Conservation (phyloP, 2,329 filamentous ascomycete genomes). For the Ascochyta koolunga region DNA sequence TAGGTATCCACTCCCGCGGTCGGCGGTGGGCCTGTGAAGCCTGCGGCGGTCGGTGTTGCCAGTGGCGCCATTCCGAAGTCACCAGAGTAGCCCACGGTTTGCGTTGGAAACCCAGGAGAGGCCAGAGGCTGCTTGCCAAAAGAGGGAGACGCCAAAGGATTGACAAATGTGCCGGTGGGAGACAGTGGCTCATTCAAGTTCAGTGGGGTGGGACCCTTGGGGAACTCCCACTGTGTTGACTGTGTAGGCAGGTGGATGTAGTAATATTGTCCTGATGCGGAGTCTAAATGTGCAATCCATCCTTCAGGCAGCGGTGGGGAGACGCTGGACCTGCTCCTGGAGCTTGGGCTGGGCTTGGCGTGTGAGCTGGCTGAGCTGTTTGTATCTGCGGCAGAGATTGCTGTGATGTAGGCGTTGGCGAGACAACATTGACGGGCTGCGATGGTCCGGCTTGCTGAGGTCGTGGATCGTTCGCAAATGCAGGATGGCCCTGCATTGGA, state of each 20-base stretch:
- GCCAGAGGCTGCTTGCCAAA: slow-evolving; percentile 68
- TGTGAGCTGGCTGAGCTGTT: slow-evolving; percentile 34
- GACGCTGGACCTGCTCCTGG: slow-evolving; percentile 74
- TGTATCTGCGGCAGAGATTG: slow-evolving; percentile 34
- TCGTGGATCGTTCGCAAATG: slow-evolving; percentile 84
- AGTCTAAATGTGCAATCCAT: slow-evolving; percentile 96
- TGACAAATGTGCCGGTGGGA: slow-evolving; percentile 66
- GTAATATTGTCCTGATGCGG: slow-evolving; percentile 96
- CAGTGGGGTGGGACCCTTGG: slow-evolving; percentile 90
- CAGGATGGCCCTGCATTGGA: slow-evolving; percentile 72
- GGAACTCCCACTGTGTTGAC: slow-evolving; percentile 98
- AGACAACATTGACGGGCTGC: slow-evolving; percentile 35
- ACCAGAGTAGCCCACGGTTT: slow-evolving; percentile 83
- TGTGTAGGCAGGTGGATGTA: slow-evolving; percentile 97
- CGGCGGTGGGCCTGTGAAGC: slow-evolving; percentile 87
- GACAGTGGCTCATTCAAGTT: slow-evolving; percentile 86
- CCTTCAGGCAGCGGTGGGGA: slow-evolving; percentile 91
- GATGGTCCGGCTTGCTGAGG: slow-evolving; percentile 56
- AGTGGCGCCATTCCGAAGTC: slow-evolving; percentile 81
- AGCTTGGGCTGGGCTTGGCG: slow-evolving; percentile 57
- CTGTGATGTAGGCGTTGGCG: slow-evolving; percentile 40
- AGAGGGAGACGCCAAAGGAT: slow-evolving; percentile 53
- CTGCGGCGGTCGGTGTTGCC: slow-evolving; percentile 76
- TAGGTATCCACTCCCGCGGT: slow-evolving; percentile 91
- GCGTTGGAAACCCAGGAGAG: slow-evolving; percentile 82